Percentiles rank a stretch among this genome's conserved stretches.
Conservation (phyloP, 208 protist genomes). For the Herpetomonas muscarum region DNA sequence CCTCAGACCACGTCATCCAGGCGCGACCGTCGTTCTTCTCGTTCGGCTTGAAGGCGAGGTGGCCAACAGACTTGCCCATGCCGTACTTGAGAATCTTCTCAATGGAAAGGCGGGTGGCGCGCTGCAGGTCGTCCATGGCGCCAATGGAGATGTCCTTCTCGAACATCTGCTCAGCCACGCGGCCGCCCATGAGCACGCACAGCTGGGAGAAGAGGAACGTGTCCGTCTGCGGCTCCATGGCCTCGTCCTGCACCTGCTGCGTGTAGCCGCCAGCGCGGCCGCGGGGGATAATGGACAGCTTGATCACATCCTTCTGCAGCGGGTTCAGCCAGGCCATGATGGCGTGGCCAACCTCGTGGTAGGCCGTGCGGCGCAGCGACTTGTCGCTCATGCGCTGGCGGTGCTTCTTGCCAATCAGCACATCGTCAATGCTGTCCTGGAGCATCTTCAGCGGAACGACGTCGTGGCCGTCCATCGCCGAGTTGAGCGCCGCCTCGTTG, state of each 20-base stretch:
- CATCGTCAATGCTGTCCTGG: slow-evolving; percentile 89
- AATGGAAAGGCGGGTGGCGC: slow-evolving; percentile 82
- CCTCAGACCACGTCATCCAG: slow-evolving; percentile 89
- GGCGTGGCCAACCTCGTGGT: slow-evolving; percentile 98
- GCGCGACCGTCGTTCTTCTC: slow-evolving; percentile 83
- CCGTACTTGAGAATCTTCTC: slow-evolving; percentile 87
- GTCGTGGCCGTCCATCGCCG: slow-evolving; percentile 73
- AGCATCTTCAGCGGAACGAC: slow-evolving; percentile 73
- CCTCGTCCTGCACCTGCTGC: slow-evolving; percentile 90
- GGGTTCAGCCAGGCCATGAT: slow-evolving; percentile 92
- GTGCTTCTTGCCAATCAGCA: slow-evolving; percentile 93
- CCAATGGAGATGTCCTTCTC: slow-evolving; percentile 86
- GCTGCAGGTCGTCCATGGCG: slow-evolving; percentile 90
- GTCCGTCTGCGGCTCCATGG: slow-evolving; percentile 83
- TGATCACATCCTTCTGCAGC: slow-evolving; percentile 89
- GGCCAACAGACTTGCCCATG: slow-evolving; percentile 82
- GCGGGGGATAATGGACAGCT: slow-evolving; percentile 91
- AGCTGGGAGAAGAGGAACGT: slow-evolving; percentile 86
- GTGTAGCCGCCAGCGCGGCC: slow-evolving; percentile 90
- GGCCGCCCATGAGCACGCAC: slow-evolving; percentile 89
- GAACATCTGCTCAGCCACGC: slow-evolving; percentile 84
- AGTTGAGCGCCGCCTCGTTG: slow-evolving; percentile 95
- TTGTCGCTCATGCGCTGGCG: slow-evolving; percentile 85
- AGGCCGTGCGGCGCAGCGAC: slow-evolving; percentile 89
- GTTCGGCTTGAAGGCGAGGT: slow-evolving; percentile 88